Base-by-base conservation (phyloP, 805 yeast species). In the Priceomyces melissophilus region DNA sequence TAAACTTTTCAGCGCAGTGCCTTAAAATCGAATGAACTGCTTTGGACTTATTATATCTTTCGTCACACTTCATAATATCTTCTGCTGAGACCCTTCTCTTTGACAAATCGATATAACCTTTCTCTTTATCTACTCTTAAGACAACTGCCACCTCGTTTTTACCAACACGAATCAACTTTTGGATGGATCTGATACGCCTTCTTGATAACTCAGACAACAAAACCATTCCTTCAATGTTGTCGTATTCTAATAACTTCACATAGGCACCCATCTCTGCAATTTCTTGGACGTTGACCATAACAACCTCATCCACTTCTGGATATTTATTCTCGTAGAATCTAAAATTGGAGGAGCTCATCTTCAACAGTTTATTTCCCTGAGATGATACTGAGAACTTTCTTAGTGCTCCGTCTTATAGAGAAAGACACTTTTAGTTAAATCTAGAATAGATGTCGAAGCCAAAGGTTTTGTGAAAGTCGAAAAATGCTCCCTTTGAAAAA, bases 221-320 rank as follows among this genome's bases (percentile, higher is more conserved):
- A 43, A 93, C 96, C 99, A 93, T 93, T 59, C 99, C 99, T 70
- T 93, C 99, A 60, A 93, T 91, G 65, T 91, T 93, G 70, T 93
- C 98, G 62, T 93, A 93, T 69, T 93, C 99, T 50, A 93, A 77
- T 50, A 93, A 76, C 67, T 89, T 91, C 50, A 93, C 96, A 65
- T 93, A 93, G 10, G 99, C 99, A 45, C 99, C 99, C 99, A 93
- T 93, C 67, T 93, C 99, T 53, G 98, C 99, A 55, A 93, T 93
- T 65, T 87, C 95, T 67, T 87, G 95, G 53, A 93, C 99, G 68
- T 93, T 93, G 61, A 93, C 99, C 95, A 93, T 91, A 50, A 93
- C 98, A 54, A 93, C 95, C 65, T 93, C 99, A 55, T 93, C 99
- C 58, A 93, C 96, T 69, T 93, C 99, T 45, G 99, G 99, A 74